Base-by-base conservation (phyloP, 2,329 filamentous ascomycete genomes). In the Diplodia seriata region DNA sequence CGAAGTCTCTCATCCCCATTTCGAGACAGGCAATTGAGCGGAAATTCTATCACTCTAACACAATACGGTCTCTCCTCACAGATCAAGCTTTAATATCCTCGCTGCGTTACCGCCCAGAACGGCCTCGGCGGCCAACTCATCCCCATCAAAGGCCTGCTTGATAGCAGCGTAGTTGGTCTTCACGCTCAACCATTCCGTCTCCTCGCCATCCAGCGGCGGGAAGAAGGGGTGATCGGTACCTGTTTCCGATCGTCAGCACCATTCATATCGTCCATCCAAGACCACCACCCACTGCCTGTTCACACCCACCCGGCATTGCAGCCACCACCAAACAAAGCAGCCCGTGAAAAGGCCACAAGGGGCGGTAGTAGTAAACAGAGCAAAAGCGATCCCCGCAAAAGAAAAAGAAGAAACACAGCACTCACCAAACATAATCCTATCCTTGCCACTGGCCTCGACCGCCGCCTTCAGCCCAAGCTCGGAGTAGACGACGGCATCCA, bases 401-500 rank as follows among this genome's bases (percentile, higher is more conserved):
- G 23, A 26, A 26, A 26, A 3, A 0, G 3, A 26, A 2, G 3
- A 26, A 26, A 3, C 23, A 26, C 23, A 26, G 23, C 33, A 77
- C 81, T 69, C 71, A 85, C 84, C 92, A 79, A 94, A 94, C 83
- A 94, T 86, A 62, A 94, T 79, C 69, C 91, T 84, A 72, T 93
- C 91, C 0, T 83, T 82, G 0, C 91, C 90, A 9, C 80, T 85
- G 0, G 89, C 90, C 26, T 89, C 86, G 2, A 92, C 84, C 0
- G 91, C 91, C 1, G 90, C 90, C 72, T 86, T 88, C 68, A 94
- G 77, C 0, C 90, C 91, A 11, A 92, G 87, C 56, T 90, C 87
- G 0, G 90, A 91, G 77, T 95, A 93, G 7, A 96, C 87, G 15
- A 97, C 93, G 0, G 93, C 93, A 79, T 97, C 93, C 1, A 97